Evolutionary conservation across 1,284 basidiomycete genomes (phyloP), one percentile per base, ranked within the genome.

Genomic region (Naganishia sp.): DNA sequence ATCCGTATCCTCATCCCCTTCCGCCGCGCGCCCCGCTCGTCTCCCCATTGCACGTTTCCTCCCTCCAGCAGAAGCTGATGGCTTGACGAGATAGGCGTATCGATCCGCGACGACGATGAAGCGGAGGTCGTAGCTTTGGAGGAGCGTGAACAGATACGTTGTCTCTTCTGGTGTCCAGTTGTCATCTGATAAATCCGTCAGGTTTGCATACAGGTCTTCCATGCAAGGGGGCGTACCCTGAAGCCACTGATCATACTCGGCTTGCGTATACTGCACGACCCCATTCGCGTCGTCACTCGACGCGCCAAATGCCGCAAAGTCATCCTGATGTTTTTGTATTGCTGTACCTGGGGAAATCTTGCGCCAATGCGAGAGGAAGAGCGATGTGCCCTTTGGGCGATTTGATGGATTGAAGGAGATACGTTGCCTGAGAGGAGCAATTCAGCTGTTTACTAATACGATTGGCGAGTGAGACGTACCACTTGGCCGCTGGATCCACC

Each of bases 141-240:
- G 88, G 17, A 97, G 79, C 6, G 83, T 82, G 79, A 99, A 95
- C 0, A 99, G 84, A 75, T 98, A 94, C 75, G 93, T 90, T 0
- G 96, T 98, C 81, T 99, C 94, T 73, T 94, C 92, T 71, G 89
- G 89, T 0, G 91, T 86, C 96, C 96, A 99, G 67, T 89, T 87
- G 18, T 83, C 82, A 76, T 98, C 94, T 87, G 18, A 1, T 49
- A 1, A 63, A 17, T 17, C 17, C 32, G 43, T 51, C 42, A 23
- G 41, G 11, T 43, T 21, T 39, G 57, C 42, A 9, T 3, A 53
- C 53, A 15, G 6, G 18, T 35, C 9, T 50, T 51, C 3, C 23
- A 23, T 3, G n/a, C 18, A 17, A 32, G 18, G 49, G 31, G 46
- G 71, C 79, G 39, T 65, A 89, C 90, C 90, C 80, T 89, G 84